Evolutionary conservation across 441 rosid species (phyloP), one percentile per base, ranked within the genome.

Genomic region (Populus trichocarpa): DNA sequence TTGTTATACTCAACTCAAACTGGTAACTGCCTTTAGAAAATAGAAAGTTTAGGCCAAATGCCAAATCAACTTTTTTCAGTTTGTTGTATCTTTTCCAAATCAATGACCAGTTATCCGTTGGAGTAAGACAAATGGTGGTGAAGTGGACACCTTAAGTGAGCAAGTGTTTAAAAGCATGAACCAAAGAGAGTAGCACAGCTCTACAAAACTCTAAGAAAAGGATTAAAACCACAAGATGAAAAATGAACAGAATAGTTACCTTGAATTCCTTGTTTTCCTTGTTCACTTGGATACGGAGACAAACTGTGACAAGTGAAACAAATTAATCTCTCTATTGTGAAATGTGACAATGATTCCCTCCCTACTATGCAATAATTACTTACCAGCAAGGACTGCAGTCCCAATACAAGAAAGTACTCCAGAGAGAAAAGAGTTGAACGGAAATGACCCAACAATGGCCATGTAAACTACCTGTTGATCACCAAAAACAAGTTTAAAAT

Each of bases 231-330:
- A 73, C 20, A 33, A 71, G 73, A 53, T 6, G 10, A 32, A 75
- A 23, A 33, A 33, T 65, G 3, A 3, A 5, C 22, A 14, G 5
- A 22, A 20, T 9, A 70, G 69, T 20, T 81, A 94, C 99, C 97
- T 93, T 96, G 84, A 96, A 94, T 79, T 96, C 98, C 86, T 94
- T 94, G 90, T 94, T 96, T 82, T 96, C 99, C 77, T 91, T 96
- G 95, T 96, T 96, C 86, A 96, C 98, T 83, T 96, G 99, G 81
- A 96, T 93, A 53, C 98, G 93, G 72, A 96, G 98, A 86, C 98
- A 96, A 76, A 96, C 98, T 96, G 89, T 14, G 67, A 75, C 57
- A 75, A 75, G 53, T 73, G 26, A 35, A 36, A 40, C 25, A 69
- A 69, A 76, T 23, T 2, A 75, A 61, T 76, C 73, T 75, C 23